These are phyloP conservation scores for Triticum dicoccoides DNA, from an alignment of 176 grass and related monocot genomes.

Conservation along the genomic window DNA sequence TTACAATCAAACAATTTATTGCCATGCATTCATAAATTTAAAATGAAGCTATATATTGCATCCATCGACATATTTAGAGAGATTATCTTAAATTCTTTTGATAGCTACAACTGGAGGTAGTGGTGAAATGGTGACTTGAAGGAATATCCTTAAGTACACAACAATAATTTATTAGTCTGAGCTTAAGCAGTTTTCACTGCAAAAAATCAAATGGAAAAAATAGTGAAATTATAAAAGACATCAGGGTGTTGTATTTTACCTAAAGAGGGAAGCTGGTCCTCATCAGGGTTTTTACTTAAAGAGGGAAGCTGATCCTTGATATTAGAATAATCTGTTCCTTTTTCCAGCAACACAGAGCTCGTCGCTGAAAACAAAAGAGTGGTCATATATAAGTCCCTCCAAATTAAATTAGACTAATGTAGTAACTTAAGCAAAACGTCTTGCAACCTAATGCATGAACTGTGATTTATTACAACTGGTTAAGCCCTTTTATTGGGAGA, in stretches of 20 bases:
- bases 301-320: slow-evolving; percentile 39
- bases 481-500: slow-evolving; percentile 11
- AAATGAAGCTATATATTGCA: slow-evolving; percentile 16
- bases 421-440: slow-evolving; percentile 3
- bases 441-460: slow-evolving; percentile 11
- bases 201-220: slow-evolving; percentile 15
- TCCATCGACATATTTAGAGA: slow-evolving; percentile 1
- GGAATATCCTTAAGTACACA: not conserved
- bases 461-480: not conserved
- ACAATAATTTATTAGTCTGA: not conserved
- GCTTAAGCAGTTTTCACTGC: slow-evolving; percentile 13
- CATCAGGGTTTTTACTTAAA: slow-evolving; percentile 29
- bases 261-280: slow-evolving; percentile 39
- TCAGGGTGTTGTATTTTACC: slow-evolving; percentile 22
- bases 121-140: not conserved
- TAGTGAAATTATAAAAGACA: not conserved
- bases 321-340: slow-evolving; percentile 23
- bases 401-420: slow-evolving; percentile 7
- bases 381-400: not conserved
- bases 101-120: not conserved
- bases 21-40: not conserved
- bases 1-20: slow-evolving; percentile 14
- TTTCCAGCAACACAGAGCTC: slow-evolving; percentile 27
- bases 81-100: not conserved
- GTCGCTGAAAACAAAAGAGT: slow-evolving; percentile 24